These are phyloP conservation scores for Rhinocladiella similis DNA, from an alignment of 2,329 filamentous ascomycete genomes.

Conservation along the genomic window DNA sequence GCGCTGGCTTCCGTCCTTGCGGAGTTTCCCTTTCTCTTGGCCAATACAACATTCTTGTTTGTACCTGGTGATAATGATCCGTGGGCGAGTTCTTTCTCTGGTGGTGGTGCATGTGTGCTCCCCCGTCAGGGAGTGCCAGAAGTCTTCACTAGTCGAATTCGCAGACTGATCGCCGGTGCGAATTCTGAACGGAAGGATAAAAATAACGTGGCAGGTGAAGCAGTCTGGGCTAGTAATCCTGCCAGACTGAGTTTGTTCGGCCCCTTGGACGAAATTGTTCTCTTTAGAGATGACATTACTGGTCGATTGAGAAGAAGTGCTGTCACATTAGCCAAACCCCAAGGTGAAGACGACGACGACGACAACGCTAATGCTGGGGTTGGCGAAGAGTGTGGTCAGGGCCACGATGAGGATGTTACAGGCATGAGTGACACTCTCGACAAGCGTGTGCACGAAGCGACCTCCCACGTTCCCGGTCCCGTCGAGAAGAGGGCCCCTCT, in stretches of 20 bases:
- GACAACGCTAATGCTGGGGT: constrained; percentile 7
- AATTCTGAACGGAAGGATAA: constrained; percentile 60
- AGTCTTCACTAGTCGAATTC: constrained; percentile 84
- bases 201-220: constrained; percentile 63
- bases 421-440: constrained; percentile 5
- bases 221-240: constrained; percentile 87
- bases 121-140: constrained; percentile 67
- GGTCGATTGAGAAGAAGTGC: constrained; percentile 74
- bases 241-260: constrained; percentile 81
- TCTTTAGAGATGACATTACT: constrained; percentile 85
- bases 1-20: constrained; percentile 76
- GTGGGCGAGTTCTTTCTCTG: constrained; percentile 81
- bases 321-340: constrained; percentile 62
- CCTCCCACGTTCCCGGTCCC: constrained; percentile 25
- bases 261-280: constrained; percentile 78
- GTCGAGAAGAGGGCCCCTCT: constrained; percentile 9
- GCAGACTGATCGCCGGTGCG: constrained; percentile 74
- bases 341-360: constrained; percentile 38
- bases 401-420: background rate
- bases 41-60: constrained; percentile 81
- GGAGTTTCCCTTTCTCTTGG: constrained; percentile 79
- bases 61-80: constrained; percentile 96
- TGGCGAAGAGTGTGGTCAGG: constrained; percentile 2
- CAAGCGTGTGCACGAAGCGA: constrained; percentile 26
- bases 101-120: constrained; percentile 48